Percentiles rank a stretch among this genome's conserved stretches.
Evolutionary conservation across 208 protist species (phyloP).

Genomic region (Trypanosomatidae sp.): DNA sequence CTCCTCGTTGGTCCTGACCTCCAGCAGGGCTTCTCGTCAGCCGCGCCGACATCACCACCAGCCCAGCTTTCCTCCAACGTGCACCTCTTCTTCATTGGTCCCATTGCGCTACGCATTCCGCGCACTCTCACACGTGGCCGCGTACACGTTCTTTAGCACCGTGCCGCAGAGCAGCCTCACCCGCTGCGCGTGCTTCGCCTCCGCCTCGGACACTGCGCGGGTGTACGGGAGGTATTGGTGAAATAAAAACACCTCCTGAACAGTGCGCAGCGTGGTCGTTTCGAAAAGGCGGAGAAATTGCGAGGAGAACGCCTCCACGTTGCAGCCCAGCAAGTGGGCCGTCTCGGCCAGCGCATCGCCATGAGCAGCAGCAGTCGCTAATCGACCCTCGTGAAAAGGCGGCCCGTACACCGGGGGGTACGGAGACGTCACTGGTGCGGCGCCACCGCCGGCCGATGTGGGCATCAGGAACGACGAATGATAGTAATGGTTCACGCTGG

Average conservation of each 20-base stretch:
- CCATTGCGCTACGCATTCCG: conserved; percentile 3
- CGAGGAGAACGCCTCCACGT: neutral
- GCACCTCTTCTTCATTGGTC: neutral
- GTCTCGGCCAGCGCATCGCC: conserved; percentile 25
- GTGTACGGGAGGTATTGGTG: conserved; percentile 43
- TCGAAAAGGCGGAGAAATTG: conserved; percentile 26
- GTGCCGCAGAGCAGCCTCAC: conserved; percentile 60
- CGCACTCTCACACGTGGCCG: conserved; percentile 17
- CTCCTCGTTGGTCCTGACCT: neutral
- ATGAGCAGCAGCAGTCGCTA: conserved; percentile 13
- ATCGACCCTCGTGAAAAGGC: conserved; percentile 13
- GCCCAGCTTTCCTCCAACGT: neutral
- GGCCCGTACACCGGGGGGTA: neutral
- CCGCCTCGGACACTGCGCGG: conserved; percentile 38
- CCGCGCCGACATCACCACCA: neutral
- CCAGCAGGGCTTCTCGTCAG: neutral
- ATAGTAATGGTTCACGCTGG: neutral
- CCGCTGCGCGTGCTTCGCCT: conserved; percentile 46
- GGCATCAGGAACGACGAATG: conserved; percentile 19
- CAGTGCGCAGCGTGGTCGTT: conserved; percentile 44
- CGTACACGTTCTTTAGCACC: conserved; percentile 61
- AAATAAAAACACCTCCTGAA: conserved; percentile 49
- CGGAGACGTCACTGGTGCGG: neutral
- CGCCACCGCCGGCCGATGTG: neutral
- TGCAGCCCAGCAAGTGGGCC: conserved; percentile 20